These are phyloP conservation scores for Naganishia liquefaciens DNA, from an alignment of 1,284 basidiomycete species.

Conservation along the genomic window DNA sequence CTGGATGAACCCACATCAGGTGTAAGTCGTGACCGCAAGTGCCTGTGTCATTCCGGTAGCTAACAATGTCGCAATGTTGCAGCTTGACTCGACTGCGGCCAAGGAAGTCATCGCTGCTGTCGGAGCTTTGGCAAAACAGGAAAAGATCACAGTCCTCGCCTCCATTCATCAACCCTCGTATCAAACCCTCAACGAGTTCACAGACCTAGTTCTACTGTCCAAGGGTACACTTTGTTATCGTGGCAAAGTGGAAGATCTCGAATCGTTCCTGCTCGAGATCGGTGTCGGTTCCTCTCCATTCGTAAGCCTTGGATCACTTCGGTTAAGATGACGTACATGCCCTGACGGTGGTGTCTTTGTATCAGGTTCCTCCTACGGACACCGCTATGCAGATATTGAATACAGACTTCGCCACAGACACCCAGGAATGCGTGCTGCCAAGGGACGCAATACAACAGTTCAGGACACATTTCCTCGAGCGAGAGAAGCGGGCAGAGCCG, in stretches of 20 bases:
- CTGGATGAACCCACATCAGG: constrained; percentile 53
- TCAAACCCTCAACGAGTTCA: constrained; percentile 48
- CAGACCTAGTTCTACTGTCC: constrained; percentile 44
- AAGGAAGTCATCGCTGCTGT: constrained; percentile 48
- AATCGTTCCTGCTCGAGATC: constrained; percentile 38
- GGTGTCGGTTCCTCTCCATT: constrained; percentile 37
- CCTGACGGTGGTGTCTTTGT: neutral
- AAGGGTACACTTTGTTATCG: constrained; percentile 41
- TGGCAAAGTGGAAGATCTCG: constrained; percentile 36
- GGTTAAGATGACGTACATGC: neutral
- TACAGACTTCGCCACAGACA: constrained; percentile 40
- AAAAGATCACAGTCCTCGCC: constrained; percentile 44
- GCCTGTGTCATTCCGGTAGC: neutral
- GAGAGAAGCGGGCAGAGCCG: neutral
- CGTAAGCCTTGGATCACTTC: constrained; percentile 5
- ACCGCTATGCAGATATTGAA: constrained; percentile 44
- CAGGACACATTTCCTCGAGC: neutral
- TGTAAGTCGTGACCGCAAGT: constrained; percentile 27
- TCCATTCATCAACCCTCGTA: constrained; percentile 53
- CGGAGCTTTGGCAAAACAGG: constrained; percentile 36
- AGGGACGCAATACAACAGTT: constrained; percentile 15
- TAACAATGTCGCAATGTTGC: neutral
- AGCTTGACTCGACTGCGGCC: constrained; percentile 41
- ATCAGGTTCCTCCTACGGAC: constrained; percentile 46
- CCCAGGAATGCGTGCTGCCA: neutral